Evolutionary conservation across 1,284 basidiomycete species (phyloP).

Genomic region (Sporisorium scitamineum): DNA sequence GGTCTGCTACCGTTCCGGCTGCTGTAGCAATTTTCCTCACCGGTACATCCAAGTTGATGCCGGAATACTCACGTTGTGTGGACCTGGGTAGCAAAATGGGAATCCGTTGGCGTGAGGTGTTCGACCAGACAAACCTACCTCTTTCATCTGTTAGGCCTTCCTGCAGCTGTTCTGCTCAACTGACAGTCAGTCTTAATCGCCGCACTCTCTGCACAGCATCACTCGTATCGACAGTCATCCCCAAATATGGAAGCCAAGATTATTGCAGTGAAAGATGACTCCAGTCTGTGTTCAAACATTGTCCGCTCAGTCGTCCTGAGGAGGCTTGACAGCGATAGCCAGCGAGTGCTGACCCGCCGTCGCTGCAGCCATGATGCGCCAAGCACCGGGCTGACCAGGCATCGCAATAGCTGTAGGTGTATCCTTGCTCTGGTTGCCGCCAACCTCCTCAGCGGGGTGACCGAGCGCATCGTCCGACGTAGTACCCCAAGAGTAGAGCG

Average conservation of each 20-base stretch:
- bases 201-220: neutral
- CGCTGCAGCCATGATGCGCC: slow-evolving; percentile 70
- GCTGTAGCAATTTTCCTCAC: neutral
- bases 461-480: slow-evolving; percentile 75
- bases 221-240: neutral
- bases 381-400: slow-evolving; percentile 71
- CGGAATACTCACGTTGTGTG: too few relatives aligned
- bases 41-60: neutral
- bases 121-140: neutral
- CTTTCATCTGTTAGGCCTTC: neutral
- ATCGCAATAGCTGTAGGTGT: slow-evolving; percentile 77
- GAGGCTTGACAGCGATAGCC: slow-evolving; percentile 67
- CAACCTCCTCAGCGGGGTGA: slow-evolving; percentile 61
- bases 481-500: slow-evolving; percentile 87
- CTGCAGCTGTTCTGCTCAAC: neutral
- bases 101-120: too few relatives aligned
- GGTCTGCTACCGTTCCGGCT: neutral
- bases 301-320: slow-evolving; percentile 44
- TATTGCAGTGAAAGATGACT: neutral
- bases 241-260: neutral
- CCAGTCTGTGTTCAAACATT: neutral
- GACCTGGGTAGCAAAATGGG: too few relatives aligned
- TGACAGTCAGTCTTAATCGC: neutral
- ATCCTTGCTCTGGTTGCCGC: slow-evolving; percentile 72
- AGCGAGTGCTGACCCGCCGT: slow-evolving; percentile 73